Percentiles rank a stretch among this genome's conserved stretches.
These are phyloP conservation scores for Omphalotus guepiniiformis DNA, from an alignment of 768 basidiomycete genomes.

Conservation along the genomic window DNA sequence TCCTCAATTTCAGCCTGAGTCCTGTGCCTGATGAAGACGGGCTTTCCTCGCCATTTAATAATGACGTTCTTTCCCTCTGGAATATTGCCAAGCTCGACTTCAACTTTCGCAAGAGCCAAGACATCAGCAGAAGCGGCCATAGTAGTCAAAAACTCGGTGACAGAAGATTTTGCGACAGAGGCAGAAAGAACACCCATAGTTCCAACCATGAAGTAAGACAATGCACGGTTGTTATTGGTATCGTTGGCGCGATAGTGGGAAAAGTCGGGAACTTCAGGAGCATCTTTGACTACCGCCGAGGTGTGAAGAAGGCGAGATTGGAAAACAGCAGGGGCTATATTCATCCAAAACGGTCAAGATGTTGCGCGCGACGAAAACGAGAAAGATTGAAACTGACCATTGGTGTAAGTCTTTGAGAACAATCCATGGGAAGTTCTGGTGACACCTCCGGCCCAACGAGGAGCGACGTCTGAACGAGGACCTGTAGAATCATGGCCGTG, in stretches of 20 bases:
- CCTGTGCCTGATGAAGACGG: constrained; percentile 98
- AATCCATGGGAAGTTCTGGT: constrained; percentile 49
- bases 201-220: constrained; percentile 90
- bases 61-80: constrained; percentile 98
- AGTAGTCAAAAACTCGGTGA: constrained; percentile 90
- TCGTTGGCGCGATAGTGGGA: constrained; percentile 72
- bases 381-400: constrained; percentile 47
- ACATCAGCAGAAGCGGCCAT: constrained; percentile 99
- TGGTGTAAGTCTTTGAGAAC: constrained; percentile 59
- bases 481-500: constrained; percentile 50
- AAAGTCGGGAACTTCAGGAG: constrained; percentile 87
- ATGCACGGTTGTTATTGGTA: constrained; percentile 61
- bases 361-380: neutral
- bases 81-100: constrained; percentile 84
- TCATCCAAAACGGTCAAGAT: neutral
- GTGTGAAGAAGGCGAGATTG: constrained; percentile 77
- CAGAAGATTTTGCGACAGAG: constrained; percentile 88
- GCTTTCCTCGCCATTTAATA: constrained; percentile 99
- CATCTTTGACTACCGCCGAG: constrained; percentile 61
- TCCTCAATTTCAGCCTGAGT: constrained; percentile 90
- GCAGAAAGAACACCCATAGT: constrained; percentile 91
- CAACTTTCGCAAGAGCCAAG: constrained; percentile 95
- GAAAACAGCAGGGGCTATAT: constrained; percentile 47
- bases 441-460: constrained; percentile 60
- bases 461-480: constrained; percentile 58